Evolutionary conservation across 768 basidiomycete genomes (phyloP).

Genomic region (Trametes coccinea): DNA sequence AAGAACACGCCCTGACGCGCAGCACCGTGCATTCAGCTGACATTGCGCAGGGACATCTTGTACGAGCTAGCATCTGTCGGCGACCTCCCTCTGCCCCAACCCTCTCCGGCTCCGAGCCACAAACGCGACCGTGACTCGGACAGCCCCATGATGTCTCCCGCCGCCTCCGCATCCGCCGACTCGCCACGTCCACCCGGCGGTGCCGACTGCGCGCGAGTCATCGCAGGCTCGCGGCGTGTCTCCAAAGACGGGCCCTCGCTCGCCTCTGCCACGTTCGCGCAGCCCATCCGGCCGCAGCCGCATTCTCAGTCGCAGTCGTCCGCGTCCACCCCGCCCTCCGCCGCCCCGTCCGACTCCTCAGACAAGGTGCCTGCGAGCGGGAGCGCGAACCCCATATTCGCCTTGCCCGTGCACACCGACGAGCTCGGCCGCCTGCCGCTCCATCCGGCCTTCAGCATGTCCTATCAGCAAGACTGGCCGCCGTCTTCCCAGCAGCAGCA

Average conservation of each 20-base stretch:
- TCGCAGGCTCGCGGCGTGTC: slow-evolving; percentile 40
- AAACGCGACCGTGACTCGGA: slow-evolving; percentile 69
- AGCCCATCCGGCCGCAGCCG: slow-evolving; percentile 12
- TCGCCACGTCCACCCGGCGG: not conserved
- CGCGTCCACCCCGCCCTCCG: not conserved
- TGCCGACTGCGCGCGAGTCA: slow-evolving; percentile 21
- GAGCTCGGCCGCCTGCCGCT: slow-evolving; percentile 59
- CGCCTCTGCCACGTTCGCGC: slow-evolving; percentile 14
- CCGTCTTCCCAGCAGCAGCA: not conserved
- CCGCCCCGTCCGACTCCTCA: not conserved
- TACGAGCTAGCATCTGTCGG: slow-evolving; percentile 73
- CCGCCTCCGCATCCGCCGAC: slow-evolving; percentile 3
- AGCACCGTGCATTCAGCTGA: too few species aligned
- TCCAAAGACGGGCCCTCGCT: slow-evolving; percentile 27
- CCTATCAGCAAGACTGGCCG: slow-evolving; percentile 3
- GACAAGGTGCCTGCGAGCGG: slow-evolving; percentile 17
- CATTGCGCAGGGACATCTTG: slow-evolving; percentile 58
- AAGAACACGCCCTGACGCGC: too few species aligned
- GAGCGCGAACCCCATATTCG: slow-evolving; percentile 22
- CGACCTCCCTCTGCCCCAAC: slow-evolving; percentile 64
- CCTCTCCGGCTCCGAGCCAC: slow-evolving; percentile 49
- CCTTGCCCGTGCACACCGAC: slow-evolving; percentile 56
- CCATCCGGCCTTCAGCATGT: slow-evolving; percentile 28
- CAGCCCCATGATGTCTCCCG: slow-evolving; percentile 35
- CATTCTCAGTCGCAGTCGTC: slow-evolving; percentile 6